Base-by-base conservation (phyloP, 78 protist genomes). In the Dictyostelium purpureum region DNA sequence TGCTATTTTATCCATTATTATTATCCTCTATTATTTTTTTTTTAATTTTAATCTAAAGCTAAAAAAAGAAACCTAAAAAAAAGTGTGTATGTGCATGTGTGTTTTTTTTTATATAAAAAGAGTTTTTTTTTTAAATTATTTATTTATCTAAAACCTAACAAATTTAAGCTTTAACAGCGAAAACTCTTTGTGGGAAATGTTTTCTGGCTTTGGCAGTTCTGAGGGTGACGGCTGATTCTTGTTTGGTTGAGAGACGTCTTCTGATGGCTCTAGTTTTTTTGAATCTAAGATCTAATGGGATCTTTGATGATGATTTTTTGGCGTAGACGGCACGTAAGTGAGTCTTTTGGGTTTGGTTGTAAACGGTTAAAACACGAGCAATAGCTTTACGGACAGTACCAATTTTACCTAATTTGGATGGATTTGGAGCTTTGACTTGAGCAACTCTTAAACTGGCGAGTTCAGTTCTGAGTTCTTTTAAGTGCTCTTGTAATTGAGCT, bases 191-290 rank as follows among this genome's bases (percentile, higher is more conserved):
- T 70, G 83, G 69, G 92, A 85, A 85, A 76, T 85, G 70, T 0
- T 19, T 26, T 9, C 9, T 24, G 5, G 35, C 40, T 42, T 85
- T 85, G 38, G 33, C 26, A 31, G 28, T 65, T 51, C 79, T 54
- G 49, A 73, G 56, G 45, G 92, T 77, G 45, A 51, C 65, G 14
- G 82, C 74, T 49, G n/a, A 45, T n/a, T 63, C n/a, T 73, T 85
- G 92, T 24, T 37, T 51, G 42, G 66, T 28, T 74, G 82, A 73
- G 47, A 85, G 69, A 24, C 65, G 37, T 85, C 82, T 70, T 85
- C 92, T 85, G 83, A 85, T 85, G 75, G 92, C 92, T 73, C 92
- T 70, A 66, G 92, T 85, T 43, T 47, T 85, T 66, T 85, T 85
- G 49, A 33, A 21, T 47, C 92, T 71, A 82, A 85, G 92, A 73